phyloP scores from a whole-genome alignment of 176 grass and related monocot species.

The Canna indica region DNA sequence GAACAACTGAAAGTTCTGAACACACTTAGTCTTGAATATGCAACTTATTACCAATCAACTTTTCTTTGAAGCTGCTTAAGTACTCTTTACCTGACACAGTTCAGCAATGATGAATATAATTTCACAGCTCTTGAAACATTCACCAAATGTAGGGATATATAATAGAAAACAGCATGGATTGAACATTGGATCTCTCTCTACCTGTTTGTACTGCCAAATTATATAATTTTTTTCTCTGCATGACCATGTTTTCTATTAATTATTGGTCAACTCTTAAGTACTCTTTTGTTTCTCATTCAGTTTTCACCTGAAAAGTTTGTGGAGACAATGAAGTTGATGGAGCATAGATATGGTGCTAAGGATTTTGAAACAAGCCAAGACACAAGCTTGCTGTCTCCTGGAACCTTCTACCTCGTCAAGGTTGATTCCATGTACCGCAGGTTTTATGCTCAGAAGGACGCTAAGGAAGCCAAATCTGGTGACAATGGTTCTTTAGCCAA shows the following conservation, averaged over 20 bases:
- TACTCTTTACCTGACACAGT: no score
- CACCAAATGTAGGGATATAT: no score
- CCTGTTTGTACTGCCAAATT: no score
- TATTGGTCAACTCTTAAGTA: not conserved
- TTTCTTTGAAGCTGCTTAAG: no score
- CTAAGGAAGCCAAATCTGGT: not conserved
- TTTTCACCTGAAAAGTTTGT: conserved; percentile 56
- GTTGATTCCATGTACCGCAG: conserved; percentile 79
- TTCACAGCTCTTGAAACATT: no score
- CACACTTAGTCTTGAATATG: no score
- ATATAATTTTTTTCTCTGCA: not conserved
- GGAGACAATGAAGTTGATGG: conserved; percentile 65
- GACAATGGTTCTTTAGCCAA: conserved; percentile 14
- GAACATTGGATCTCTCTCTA: no score
- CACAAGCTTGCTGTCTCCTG: conserved; percentile 49
- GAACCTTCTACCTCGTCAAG: conserved; percentile 70
- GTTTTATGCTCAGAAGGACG: conserved; percentile 44
- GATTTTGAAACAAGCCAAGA: conserved; percentile 66
- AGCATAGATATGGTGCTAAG: conserved; percentile 65
- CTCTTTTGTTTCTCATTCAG: conserved; percentile 27
- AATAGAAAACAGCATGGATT: no score
- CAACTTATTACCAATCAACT: no score
- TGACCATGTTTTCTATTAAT: not conserved
- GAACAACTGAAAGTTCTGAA: no score
- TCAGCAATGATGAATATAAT: no score